Percentiles rank a stretch among this genome's conserved stretches.
Evolutionary conservation across 1,284 basidiomycete genomes (phyloP).

Genomic region (Irpex rosettiformis): DNA sequence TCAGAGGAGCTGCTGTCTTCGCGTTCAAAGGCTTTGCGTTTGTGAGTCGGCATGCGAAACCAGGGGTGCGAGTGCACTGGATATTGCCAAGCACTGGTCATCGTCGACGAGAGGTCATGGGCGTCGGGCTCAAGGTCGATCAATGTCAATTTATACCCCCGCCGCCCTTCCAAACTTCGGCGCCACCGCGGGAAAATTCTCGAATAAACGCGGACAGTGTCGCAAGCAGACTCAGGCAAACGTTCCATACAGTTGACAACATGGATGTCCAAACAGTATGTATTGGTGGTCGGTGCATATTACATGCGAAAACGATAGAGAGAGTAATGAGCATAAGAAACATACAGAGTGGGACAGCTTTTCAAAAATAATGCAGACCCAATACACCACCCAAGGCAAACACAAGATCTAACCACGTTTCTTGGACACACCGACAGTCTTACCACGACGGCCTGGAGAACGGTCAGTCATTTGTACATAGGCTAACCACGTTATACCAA

Average conservation of each 20-base stretch:
- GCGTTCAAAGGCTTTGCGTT: conserved; percentile 40
- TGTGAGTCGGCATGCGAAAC: conserved; percentile 44
- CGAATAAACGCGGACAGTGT: conserved; percentile 1
- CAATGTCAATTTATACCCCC: background rate
- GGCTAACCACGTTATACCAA: background rate
- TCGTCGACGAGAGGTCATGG: conserved; percentile 12
- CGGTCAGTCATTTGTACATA: background rate
- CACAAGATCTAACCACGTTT: conserved; percentile 69
- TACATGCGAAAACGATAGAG: conserved; percentile 2
- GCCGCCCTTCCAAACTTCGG: background rate
- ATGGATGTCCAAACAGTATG: background rate
- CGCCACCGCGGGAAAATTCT: conserved; percentile 6
- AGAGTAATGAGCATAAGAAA: conserved; percentile 6
- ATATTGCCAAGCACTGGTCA: conserved; percentile 30
- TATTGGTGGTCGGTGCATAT: conserved; percentile 6
- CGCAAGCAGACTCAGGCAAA: background rate
- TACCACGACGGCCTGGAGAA: conserved; percentile 73
- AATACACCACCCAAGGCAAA: conserved; percentile 3
- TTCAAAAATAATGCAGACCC: background rate
- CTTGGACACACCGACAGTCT: conserved; percentile 93
- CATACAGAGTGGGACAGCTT: conserved; percentile 4
- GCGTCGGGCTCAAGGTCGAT: background rate
- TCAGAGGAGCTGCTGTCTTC: conserved; percentile 11
- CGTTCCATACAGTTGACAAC: background rate
- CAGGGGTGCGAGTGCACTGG: conserved; percentile 48